These are phyloP conservation scores for Magnolia sinica DNA, from an alignment of 164 flowering plant genomes.

Conservation along the genomic window DNA sequence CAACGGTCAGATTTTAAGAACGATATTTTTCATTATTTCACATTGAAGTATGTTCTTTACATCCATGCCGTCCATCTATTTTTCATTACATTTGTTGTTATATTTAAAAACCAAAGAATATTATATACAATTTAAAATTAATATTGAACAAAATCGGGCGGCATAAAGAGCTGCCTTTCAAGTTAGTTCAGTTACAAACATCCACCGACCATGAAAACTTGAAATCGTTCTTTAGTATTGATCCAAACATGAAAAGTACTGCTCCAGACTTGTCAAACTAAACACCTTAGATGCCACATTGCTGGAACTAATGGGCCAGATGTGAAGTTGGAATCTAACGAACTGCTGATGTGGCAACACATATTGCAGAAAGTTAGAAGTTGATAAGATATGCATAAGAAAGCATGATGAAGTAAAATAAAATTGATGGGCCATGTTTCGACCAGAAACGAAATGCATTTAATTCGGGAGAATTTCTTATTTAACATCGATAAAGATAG, in stretches of 20 bases:
- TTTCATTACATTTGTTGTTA: no score
- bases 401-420: neutral
- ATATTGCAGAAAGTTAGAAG: neutral
- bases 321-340: slow-evolving; percentile 25
- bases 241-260: slow-evolving; percentile 10
- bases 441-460: no score
- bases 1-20: no score
- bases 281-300: slow-evolving; percentile 15
- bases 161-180: no score
- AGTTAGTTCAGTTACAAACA: neutral
- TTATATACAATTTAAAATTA: no score
- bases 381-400: neutral
- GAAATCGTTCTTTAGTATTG: slow-evolving; percentile 1
- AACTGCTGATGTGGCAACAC: slow-evolving; percentile 19
- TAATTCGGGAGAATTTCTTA: no score
- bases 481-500: no score
- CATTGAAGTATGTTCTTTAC: no score
- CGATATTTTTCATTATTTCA: no score
- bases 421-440: neutral
- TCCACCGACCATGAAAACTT: neutral
- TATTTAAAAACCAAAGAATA: no score
- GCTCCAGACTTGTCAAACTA: slow-evolving; percentile 19
- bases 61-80: no score
- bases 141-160: no score
- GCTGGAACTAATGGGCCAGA: slow-evolving; percentile 17